Base-by-base conservation (phyloP, 768 basidiomycete species). In the Guyanaporus albipodus region DNA sequence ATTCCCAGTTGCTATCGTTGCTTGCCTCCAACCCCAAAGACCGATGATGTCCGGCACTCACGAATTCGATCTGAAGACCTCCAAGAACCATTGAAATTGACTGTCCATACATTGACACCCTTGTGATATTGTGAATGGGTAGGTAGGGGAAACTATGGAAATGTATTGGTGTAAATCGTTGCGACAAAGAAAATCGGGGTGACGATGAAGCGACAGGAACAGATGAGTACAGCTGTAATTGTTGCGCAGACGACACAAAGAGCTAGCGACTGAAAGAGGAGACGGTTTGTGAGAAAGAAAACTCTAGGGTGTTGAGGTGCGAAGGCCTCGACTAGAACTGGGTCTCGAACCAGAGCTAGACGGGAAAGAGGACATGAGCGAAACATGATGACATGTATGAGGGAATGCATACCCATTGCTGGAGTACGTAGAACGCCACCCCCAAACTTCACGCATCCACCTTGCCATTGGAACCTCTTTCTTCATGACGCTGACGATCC, bases 391-490 rank as follows among this genome's bases (percentile, higher is more conserved):
- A 31, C 6, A 22, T 23, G 24, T 6, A 34, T 15, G 21, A n/a
- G 29, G 43, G 21, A 21, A 8, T 27, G 28, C 66, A 39, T 36
- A 66, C 64, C 43, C 17, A 42, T 57, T 55, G 32, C 44, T 56
- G 31, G 65, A 63, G 63, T 41, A 48, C 17, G 75, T 26, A 58
- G 65, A 75, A 42, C 76, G 74, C 87, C 87, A 91, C 48, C 77
- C 81, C 87, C 87, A 91, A 33, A 92, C 85, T 60, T 87, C 76
- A 52, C 83, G 76, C 48, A 92, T 84, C 91, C 91, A 95, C 59
- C 79, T 81, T 7, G 82, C 85, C 89, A 95, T 94, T 50, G 88
- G 82, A 31, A 89, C 83, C 55, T 91, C 88, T 62, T 84, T 79
- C 63, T 80, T 82, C 79, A 91, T 89, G 42, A 79, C 75, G 46